These are phyloP conservation scores for Schoenoplectus tabernaemontani DNA, from an alignment of 202 grass and related monocot species.

Conservation along the genomic window DNA sequence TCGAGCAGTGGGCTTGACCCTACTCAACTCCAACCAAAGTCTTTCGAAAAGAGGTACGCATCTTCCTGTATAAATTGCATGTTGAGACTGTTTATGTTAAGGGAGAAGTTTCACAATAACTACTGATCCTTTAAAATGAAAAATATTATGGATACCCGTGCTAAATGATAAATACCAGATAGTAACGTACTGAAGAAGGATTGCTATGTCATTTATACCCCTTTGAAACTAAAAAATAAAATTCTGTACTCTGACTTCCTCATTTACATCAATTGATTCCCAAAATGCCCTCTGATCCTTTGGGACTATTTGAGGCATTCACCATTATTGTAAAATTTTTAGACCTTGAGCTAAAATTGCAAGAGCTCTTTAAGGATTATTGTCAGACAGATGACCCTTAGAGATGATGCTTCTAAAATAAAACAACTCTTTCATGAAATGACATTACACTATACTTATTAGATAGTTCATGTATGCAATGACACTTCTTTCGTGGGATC, in stretches of 20 bases:
- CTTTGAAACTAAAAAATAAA: background rate
- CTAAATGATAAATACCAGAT: background rate
- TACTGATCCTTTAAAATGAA: background rate
- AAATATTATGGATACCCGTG: background rate
- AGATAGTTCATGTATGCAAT: background rate
- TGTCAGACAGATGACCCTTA: background rate
- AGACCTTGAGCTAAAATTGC: background rate
- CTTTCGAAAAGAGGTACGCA: constrained; percentile 29
- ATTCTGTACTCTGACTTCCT: too few relatives aligned
- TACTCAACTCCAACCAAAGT: constrained; percentile 14
- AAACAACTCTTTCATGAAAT: background rate
- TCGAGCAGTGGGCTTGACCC: background rate
- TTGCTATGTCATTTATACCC: background rate
- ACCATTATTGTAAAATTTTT: background rate
- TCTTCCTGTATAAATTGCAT: background rate
- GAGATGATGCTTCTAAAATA: background rate
- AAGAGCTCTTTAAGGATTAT: too few relatives aligned
- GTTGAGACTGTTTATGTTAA: background rate
- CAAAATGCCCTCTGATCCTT: too few relatives aligned
- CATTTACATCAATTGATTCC: too few relatives aligned
- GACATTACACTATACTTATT: background rate
- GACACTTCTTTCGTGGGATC: background rate
- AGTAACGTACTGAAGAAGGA: background rate
- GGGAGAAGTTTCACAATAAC: background rate
- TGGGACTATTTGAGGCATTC: background rate